Conservation (phyloP, 768 basidiomycete species). For the Rhizopogon rudus region DNA sequence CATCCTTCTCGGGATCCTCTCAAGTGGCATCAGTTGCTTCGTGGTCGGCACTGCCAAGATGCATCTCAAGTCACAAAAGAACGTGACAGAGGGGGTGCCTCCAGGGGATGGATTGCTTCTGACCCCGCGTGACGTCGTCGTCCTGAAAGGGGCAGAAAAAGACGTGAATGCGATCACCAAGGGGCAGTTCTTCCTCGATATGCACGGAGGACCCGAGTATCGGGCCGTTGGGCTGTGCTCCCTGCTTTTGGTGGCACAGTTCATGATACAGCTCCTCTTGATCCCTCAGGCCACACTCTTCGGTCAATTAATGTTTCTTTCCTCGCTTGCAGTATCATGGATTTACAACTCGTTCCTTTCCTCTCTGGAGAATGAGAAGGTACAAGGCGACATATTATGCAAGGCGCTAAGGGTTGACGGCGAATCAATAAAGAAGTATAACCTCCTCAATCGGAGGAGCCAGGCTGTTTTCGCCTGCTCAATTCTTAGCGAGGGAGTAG, state of each 20-base stretch:
- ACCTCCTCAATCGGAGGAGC: constrained; percentile 16
- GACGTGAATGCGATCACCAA: constrained; percentile 27
- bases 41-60: constrained; percentile 27
- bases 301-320: constrained; percentile 31
- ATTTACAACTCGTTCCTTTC: constrained; percentile 31
- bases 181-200: constrained; percentile 21
- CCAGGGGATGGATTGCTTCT: constrained; percentile 28
- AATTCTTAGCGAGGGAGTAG: constrained; percentile 19
- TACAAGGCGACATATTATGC: constrained; percentile 17
- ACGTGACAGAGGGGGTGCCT: constrained; percentile 20
- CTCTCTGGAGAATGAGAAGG: constrained; percentile 30
- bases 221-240: constrained; percentile 23
- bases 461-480: constrained; percentile 21
- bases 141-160: constrained; percentile 27
- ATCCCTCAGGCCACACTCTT: constrained; percentile 30
- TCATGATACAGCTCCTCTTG: constrained; percentile 29
- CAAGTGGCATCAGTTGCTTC: constrained; percentile 24
- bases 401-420: constrained; percentile 9
- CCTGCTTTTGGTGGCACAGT: constrained; percentile 27
- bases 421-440: constrained; percentile 12
- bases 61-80: constrained; percentile 8
- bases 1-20: constrained; percentile 29
- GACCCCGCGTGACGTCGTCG: constrained; percentile 18
- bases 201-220: constrained; percentile 11
- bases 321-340: constrained; percentile 29